These are phyloP conservation scores for Tarenaya hassleriana DNA, from an alignment of 345 rosid genomes.

Conservation along the genomic window DNA sequence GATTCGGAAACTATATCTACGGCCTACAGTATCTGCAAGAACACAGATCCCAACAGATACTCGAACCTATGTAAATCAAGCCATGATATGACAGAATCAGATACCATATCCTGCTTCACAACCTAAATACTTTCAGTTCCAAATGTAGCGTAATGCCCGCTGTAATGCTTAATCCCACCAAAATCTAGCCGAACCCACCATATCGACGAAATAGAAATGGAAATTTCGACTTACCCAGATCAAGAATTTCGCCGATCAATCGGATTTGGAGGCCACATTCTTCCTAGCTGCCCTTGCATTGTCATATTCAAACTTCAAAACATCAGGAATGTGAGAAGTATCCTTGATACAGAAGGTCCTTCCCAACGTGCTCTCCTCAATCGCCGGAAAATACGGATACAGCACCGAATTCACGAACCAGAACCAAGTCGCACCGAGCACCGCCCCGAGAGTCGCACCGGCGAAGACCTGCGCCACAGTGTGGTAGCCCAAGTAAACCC, in stretches of 20 bases:
- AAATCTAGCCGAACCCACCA: background rate
- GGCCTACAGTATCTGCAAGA: too few species aligned
- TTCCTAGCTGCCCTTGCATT: conserved; percentile 82
- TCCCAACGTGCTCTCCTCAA: conserved; percentile 78
- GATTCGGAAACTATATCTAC: background rate
- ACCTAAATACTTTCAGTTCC: background rate
- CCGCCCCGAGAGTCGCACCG: conserved; percentile 55
- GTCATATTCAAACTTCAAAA: conserved; percentile 88
- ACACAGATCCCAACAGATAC: too few species aligned
- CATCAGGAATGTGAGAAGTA: conserved; percentile 82
- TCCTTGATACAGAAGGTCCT: conserved; percentile 74
- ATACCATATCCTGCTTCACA: too few species aligned
- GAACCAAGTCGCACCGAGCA: conserved; percentile 71
- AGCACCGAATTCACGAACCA: conserved; percentile 64
- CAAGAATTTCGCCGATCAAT: conserved; percentile 33
- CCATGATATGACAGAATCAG: too few species aligned
- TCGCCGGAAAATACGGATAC: conserved; percentile 47
- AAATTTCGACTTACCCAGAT: conserved; percentile 26
- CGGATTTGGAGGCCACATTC: conserved; percentile 36
- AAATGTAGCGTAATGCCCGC: background rate
- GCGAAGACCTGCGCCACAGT: conserved; percentile 82
- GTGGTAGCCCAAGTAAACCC: conserved; percentile 93
- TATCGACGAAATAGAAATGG: conserved; percentile 7
- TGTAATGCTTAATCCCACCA: conserved; percentile 6
- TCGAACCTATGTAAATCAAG: too few species aligned